A percentile compares a stretch with the other conserved stretches of the same genome.
These are phyloP conservation scores for Apiospora sp. DNA, from an alignment of 2,329 filamentous ascomycete species.

Conservation along the genomic window DNA sequence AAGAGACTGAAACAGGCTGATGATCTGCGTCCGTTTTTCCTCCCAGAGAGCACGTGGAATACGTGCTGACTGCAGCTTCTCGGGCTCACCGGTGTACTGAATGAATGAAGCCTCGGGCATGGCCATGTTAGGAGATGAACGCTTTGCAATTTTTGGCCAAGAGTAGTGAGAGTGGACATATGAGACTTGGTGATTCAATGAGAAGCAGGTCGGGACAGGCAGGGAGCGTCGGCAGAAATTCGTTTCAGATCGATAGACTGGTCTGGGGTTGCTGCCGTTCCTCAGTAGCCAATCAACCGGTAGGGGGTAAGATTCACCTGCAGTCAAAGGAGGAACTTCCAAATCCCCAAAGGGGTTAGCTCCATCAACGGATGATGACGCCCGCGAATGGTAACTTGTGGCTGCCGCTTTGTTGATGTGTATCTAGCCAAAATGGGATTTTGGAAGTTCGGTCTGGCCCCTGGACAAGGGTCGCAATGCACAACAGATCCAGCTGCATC, in stretches of 20 bases:
- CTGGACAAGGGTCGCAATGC: background rate
- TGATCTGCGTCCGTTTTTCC: background rate
- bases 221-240: too few species aligned
- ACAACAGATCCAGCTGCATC: background rate
- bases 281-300: too few species aligned
- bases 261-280: background rate
- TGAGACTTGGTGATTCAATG: too few species aligned
- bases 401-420: background rate
- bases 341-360: background rate
- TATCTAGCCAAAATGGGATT: background rate
- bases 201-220: too few species aligned
- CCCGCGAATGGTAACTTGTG: background rate
- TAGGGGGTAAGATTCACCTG: too few species aligned
- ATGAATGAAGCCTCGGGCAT: background rate
- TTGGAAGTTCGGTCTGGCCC: constrained; percentile 1
- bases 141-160: background rate
- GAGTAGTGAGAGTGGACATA: background rate
- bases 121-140: background rate
- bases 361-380: background rate
- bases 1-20: background rate
- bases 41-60: background rate
- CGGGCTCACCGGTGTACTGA: background rate
- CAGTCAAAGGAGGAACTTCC: background rate
- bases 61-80: background rate
- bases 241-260: background rate